Evolutionary conservation across 257 asterid species (phyloP), one percentile per base, ranked within the genome.

Genomic region (Leonotis leonurus): DNA sequence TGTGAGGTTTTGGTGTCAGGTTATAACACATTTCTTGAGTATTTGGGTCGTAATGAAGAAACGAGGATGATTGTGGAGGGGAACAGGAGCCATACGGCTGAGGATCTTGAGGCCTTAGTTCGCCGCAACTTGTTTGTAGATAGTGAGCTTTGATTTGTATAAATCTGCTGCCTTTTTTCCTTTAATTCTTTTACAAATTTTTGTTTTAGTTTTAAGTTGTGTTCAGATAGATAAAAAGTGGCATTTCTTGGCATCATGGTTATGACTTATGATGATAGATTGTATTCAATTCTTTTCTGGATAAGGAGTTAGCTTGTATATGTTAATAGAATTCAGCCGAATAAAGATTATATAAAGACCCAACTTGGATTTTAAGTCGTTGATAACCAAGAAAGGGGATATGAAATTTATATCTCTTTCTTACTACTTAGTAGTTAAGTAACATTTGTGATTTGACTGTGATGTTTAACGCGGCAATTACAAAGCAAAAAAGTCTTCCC

Each of bases 81-180:
- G 25, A 70, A 60, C 14, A 37, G 29, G 30, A 80, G 37, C 73
- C 49, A 77, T 65, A 64, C 81, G 17, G 73, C 24, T 39, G 60
- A 48, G 62, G 76, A 77, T 16, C 70, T 80, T 21, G 27, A 72
- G 68, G 64, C 45, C 16, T 62, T 77, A 24, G 33, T 80, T 4
- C 56, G 46, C 10, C 52, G 53, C 53, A 39, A 49, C 0, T 21
- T 80, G 75, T 71, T 77, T 69, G 64, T 57, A 29, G 14, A 30
- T 30, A 33, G 22, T 17, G 29, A 37, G 21, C 13, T 13, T 30
- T 45, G 46, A 46, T 17, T 18, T 33, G 27, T 8, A 22, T n/a
- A 49, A 10, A 62, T 44, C 16, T 46, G 54, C 21, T 46, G 27
- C 4, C 18, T 8, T 11, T 8, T 1, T 11, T 2, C 16, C 43